Base-by-base conservation (phyloP, 202 grass and related monocot species). In the Panicum virgatum region DNA sequence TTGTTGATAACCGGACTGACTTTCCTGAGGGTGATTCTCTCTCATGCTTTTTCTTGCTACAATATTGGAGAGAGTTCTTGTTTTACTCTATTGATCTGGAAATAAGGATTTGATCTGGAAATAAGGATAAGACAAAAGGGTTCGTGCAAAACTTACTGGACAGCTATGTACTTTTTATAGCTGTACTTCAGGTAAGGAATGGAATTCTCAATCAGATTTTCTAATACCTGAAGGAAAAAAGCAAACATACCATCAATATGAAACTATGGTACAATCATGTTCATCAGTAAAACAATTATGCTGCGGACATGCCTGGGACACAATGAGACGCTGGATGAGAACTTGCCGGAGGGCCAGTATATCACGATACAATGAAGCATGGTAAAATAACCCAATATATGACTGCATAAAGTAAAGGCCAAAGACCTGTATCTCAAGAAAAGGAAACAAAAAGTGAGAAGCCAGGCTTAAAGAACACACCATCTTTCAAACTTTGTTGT, bases 371-470 rank as follows among this genome's bases (percentile, higher is more conserved):
- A 87, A 75, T 39, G 90, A 85, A 65, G 91, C 92, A 78, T 99
- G 96, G 72, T 99, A 99, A 86, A 99, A 99, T 45, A 99, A 43
- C 23, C 96, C 96, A 85, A 99, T 99, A 88, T 99, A 99, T 84
- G 96, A 99, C 59, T 96, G 96, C 96, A 96, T 84, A 67, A 99
- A 99, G 77, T 99, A 99, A 85, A 99, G 96, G 25, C 93, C 96
- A 76, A 99, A 99, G 26, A 96, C 93, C 93, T 99, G 87, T 62
- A 74, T 73, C 76, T 81, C 13, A 73, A 75, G 75, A 87, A 45
- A 7, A 52, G 65, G n/a, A 34, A 65, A 79, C n/a, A 88, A 48
- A 10, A 59, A 69, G 48, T 78, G 13, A 89, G 73, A 77, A 39
- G 7, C 14, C 13, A 51, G 54, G 71, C 47, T 69, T 20, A 29